Conservation (phyloP, 2,329 filamentous ascomycete genomes). For the Fusarium cyanostomum region DNA sequence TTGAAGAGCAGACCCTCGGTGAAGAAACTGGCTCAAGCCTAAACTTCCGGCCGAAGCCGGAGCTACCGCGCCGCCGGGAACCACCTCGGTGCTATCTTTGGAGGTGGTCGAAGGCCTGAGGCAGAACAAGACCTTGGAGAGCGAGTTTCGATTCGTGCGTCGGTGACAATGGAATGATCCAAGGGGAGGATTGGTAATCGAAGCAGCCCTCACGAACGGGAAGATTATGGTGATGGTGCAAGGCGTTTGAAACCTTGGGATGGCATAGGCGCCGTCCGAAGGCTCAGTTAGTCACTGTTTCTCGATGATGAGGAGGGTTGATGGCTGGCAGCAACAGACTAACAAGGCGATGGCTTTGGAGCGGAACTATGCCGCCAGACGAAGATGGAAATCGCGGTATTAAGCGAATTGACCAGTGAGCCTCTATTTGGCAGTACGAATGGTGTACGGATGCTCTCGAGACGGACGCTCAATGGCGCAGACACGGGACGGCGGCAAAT, state of each 20-base stretch:
- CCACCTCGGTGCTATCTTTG: slow-evolving; percentile 10
- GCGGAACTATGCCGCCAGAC: neutral
- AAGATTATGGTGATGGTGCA: neutral
- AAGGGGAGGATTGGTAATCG: neutral
- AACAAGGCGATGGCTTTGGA: neutral
- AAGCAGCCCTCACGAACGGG: neutral
- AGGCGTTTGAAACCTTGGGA: slow-evolving; percentile 17
- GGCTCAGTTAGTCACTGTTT: neutral
- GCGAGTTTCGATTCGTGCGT: slow-evolving; percentile 14
- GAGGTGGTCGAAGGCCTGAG: neutral
- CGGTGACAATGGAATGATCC: slow-evolving; percentile 2
- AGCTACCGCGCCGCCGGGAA: slow-evolving; percentile 6
- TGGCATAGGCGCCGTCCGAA: slow-evolving; percentile 5
- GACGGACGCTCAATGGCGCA: neutral
- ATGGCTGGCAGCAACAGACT: neutral
- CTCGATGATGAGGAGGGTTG: neutral
- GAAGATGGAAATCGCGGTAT: neutral
- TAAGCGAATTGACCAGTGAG: neutral
- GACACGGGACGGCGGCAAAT: slow-evolving; percentile 7
- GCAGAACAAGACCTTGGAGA: slow-evolving; percentile 1
- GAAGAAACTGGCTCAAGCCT: neutral
- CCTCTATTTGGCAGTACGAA: neutral
- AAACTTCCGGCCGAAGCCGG: neutral
- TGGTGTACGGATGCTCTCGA: no score
- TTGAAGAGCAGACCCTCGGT: neutral